A percentile compares a stretch with the other conserved stretches of the same genome.
Conservation (phyloP, 768 basidiomycete genomes). For the Leccinum rimulosum region DNA sequence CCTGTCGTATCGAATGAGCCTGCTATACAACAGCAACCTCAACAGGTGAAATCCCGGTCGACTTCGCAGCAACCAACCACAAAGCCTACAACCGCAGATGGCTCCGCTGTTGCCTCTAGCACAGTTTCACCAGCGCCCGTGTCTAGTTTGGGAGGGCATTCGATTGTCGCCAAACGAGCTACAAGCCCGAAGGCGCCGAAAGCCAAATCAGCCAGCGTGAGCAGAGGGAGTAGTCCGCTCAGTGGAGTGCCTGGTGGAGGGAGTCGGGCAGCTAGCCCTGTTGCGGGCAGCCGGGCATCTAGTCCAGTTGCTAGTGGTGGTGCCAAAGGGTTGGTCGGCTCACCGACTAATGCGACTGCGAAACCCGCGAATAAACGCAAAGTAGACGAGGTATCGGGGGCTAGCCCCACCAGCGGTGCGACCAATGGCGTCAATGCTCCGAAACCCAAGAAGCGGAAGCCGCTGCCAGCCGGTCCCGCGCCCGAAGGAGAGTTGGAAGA, state of each 20-base stretch:
- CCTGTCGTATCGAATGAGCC: conserved; percentile 41
- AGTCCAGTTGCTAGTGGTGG: conserved; percentile 29
- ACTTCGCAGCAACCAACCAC: conserved; percentile 37
- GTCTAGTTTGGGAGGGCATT: conserved; percentile 68
- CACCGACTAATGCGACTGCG: conserved; percentile 34
- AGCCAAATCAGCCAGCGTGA: conserved; percentile 43
- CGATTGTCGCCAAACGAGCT: conserved; percentile 77
- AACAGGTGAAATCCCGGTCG: conserved; percentile 45
- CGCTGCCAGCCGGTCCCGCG: conserved; percentile 35
- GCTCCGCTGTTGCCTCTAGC: conserved; percentile 42
- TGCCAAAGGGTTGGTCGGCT: conserved; percentile 21
- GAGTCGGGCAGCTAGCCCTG: conserved; percentile 54
- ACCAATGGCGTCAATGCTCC: conserved; percentile 29
- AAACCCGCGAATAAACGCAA: conserved; percentile 60
- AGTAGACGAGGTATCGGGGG: conserved; percentile 39
- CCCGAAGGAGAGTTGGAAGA: conserved; percentile 60
- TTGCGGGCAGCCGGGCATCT: conserved; percentile 34
- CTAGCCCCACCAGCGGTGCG: conserved; percentile 7
- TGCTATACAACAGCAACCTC: conserved; percentile 41
- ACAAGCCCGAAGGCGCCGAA: conserved; percentile 78
- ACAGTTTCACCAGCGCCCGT: conserved; percentile 52
- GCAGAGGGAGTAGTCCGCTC: conserved; percentile 61
- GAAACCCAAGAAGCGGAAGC: conserved; percentile 58
- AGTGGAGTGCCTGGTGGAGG: conserved; percentile 33
- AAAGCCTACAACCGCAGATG: conserved; percentile 32